These are phyloP conservation scores for Candida railenensis DNA, from an alignment of 805 yeast genomes.

Conservation along the genomic window DNA sequence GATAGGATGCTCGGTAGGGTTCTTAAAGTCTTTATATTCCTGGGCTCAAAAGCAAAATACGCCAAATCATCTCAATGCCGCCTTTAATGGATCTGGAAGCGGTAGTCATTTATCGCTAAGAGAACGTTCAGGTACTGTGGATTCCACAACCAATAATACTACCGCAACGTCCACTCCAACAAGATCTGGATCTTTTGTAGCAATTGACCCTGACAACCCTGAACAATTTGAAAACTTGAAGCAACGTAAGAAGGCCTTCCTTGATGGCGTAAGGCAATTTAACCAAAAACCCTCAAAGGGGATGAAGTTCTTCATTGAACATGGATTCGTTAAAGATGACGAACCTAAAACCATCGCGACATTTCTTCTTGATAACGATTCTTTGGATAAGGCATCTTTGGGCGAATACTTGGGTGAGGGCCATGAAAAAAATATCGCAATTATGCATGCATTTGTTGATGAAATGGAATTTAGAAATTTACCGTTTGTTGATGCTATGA, in stretches of 20 bases:
- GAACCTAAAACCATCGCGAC: conserved; percentile 70
- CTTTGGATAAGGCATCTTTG: conserved; percentile 76
- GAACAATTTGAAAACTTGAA: conserved; percentile 83
- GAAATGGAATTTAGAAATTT: conserved; percentile 69
- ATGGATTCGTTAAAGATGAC: conserved; percentile 61
- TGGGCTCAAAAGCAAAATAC: conserved; percentile 74
- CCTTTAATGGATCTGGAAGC: conserved; percentile 4
- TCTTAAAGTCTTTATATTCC: conserved; percentile 73
- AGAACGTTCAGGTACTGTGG: conserved; percentile 28
- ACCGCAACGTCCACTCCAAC: conserved; percentile 15
- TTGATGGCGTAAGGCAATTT: conserved; percentile 76
- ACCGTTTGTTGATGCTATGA: conserved; percentile 81
- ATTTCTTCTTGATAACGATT: conserved; percentile 68
- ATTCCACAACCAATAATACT: conserved; percentile 19
- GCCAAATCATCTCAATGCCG: neutral
- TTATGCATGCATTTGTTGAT: conserved; percentile 94
- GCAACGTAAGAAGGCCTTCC: conserved; percentile 74
- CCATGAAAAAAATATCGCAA: conserved; percentile 67
- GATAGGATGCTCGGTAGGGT: conserved; percentile 75
- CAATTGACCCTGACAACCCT: conserved; percentile 63
- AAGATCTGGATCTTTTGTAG: conserved; percentile 17
- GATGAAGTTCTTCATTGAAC: conserved; percentile 55
- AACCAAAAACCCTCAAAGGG: conserved; percentile 87
- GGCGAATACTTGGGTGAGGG: conserved; percentile 96
- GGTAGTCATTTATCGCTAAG: conserved; percentile 17